Evolutionary conservation across 1,284 basidiomycete genomes (phyloP).

Genomic region (Austropuccinia psidii): DNA sequence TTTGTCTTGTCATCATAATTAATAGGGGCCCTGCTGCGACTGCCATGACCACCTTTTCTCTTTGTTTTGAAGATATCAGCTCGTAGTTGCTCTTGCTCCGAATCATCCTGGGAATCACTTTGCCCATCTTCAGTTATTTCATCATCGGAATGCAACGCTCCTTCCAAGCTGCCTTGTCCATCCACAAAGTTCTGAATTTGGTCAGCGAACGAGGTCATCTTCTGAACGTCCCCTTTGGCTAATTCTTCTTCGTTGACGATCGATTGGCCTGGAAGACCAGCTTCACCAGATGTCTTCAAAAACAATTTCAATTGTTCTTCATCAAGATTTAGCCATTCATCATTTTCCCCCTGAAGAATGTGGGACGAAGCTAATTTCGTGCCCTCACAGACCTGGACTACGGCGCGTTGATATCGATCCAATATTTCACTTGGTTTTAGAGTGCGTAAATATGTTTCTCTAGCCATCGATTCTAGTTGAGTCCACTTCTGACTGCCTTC

Average conservation of each 20-base stretch:
- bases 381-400: not conserved
- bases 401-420: not conserved
- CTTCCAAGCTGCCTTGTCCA: constrained; percentile 74
- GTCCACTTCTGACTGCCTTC: constrained; percentile 70
- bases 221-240: constrained; percentile 57
- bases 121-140: constrained; percentile 18
- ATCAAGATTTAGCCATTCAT: constrained; percentile 44
- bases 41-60: constrained; percentile 40
- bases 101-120: constrained; percentile 37
- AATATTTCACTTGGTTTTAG: constrained; percentile 3
- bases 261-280: constrained; percentile 25
- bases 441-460: constrained; percentile 42
- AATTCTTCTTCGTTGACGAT: constrained; percentile 40
- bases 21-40: constrained; percentile 52
- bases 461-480: constrained; percentile 62
- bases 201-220: constrained; percentile 64
- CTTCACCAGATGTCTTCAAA: too few relatives aligned
- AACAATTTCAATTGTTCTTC: constrained; percentile 51
- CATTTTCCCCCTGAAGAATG: constrained; percentile 37
- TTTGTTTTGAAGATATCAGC: constrained; percentile 9
- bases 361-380: not conserved
- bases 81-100: constrained; percentile 41
- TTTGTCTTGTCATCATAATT: constrained; percentile 43
- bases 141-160: constrained; percentile 53
- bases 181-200: constrained; percentile 81